These are phyloP conservation scores for Saccharomyces hybrid DNA, from an alignment of 1,139 yeast genomes.

Conservation along the genomic window DNA sequence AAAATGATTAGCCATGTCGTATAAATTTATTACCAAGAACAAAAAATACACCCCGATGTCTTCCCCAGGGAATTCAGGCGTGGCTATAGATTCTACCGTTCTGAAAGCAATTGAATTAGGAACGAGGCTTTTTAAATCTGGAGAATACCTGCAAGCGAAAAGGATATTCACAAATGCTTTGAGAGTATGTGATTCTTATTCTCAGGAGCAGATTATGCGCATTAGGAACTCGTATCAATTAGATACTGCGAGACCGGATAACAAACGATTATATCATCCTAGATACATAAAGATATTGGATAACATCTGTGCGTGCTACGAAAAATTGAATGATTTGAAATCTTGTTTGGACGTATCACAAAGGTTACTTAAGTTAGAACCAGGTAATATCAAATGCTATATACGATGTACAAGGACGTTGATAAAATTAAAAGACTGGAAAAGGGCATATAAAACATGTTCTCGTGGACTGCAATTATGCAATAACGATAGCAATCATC, in stretches of 20 bases:
- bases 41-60: not conserved
- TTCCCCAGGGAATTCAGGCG: not conserved
- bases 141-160: slow-evolving; percentile 22
- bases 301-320: slow-evolving; percentile 51
- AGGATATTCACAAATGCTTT: slow-evolving; percentile 26
- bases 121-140: slow-evolving; percentile 22
- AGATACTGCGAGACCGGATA: slow-evolving; percentile 5
- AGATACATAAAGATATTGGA: slow-evolving; percentile 33
- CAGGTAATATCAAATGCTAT: slow-evolving; percentile 54
- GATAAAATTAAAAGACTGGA: not conserved
- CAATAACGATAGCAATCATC: not conserved
- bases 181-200: slow-evolving; percentile 20
- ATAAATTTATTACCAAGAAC: not conserved
- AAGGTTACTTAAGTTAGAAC: slow-evolving; percentile 40
- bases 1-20: not conserved
- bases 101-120: slow-evolving; percentile 28
- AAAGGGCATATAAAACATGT: not conserved
- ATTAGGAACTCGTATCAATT: slow-evolving; percentile 15
- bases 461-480: not conserved
- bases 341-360: slow-evolving; percentile 44
- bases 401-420: slow-evolving; percentile 31
- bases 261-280: slow-evolving; percentile 26
- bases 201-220: slow-evolving; percentile 13
- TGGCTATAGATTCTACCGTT: not conserved
- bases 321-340: slow-evolving; percentile 38